Conservation (phyloP, 371 early-diverging fungal genomes). For the Gilbertella persicaria region DNA sequence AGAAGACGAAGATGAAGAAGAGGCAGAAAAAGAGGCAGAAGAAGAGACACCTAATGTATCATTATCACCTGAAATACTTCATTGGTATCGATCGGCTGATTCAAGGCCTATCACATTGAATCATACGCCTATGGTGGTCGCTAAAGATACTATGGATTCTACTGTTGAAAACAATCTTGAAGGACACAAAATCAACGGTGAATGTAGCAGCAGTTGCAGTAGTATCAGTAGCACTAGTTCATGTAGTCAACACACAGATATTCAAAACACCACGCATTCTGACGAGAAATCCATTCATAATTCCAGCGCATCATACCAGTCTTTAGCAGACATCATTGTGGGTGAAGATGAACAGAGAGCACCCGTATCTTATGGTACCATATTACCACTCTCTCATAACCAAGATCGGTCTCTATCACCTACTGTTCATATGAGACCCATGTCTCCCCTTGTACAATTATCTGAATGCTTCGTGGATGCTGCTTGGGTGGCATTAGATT, state of each 20-base stretch:
- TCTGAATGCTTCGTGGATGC: slow-evolving; percentile 27
- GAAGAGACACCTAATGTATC: slow-evolving; percentile 16
- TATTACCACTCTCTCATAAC: slow-evolving; percentile 3
- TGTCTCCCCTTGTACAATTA: slow-evolving; percentile 14
- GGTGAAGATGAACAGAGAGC: slow-evolving; percentile 6
- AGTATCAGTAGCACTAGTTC: background rate
- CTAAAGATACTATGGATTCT: too few species aligned
- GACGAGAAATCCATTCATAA: slow-evolving; percentile 8
- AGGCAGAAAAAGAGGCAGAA: slow-evolving; percentile 9
- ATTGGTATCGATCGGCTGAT: slow-evolving; percentile 41
- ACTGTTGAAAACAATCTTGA: too few species aligned
- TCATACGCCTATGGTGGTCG: too few species aligned
- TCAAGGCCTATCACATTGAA: slow-evolving; percentile 4
- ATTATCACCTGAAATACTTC: slow-evolving; percentile 37
- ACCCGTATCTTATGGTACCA: slow-evolving; percentile 15
- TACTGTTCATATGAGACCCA: background rate
- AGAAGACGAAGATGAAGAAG: slow-evolving; percentile 15
- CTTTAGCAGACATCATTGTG: slow-evolving; percentile 37
- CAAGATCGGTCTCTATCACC: slow-evolving; percentile 1
- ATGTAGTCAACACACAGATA: slow-evolving; percentile 4
- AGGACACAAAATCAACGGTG: slow-evolving; percentile 12
- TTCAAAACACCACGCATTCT: background rate
- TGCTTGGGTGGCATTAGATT: slow-evolving; percentile 26
- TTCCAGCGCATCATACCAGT: slow-evolving; percentile 31
- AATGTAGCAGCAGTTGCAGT: slow-evolving; percentile 4